Evolutionary conservation across 495 filamentous ascomycete species (phyloP).

Genomic region (Halenospora varia): DNA sequence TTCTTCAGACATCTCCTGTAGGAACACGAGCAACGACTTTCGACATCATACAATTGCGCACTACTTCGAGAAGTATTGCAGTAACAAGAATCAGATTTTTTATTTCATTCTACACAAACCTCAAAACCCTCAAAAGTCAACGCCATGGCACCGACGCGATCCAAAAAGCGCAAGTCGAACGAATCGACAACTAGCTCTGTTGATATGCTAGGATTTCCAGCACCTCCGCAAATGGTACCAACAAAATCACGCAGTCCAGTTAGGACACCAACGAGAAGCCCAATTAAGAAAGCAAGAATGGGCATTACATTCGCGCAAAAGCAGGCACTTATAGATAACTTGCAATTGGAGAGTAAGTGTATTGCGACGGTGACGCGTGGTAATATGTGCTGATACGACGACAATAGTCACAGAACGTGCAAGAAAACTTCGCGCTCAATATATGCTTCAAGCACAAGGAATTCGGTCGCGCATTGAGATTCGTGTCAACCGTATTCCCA

Average conservation of each 20-base stretch:
- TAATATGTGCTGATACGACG: constrained; percentile 6
- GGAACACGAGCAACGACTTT: constrained; percentile 3
- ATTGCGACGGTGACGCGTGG: neutral
- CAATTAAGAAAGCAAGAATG: constrained; percentile 53
- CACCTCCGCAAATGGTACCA: constrained; percentile 33
- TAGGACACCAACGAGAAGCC: constrained; percentile 44
- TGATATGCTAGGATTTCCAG: constrained; percentile 28
- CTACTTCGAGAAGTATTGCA: neutral
- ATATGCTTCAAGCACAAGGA: constrained; percentile 79
- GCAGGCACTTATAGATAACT: constrained; percentile 84
- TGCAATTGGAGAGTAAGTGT: constrained; percentile 85
- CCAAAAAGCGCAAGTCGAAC: constrained; percentile 50
- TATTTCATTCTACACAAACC: neutral
- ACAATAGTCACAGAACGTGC: constrained; percentile 82
- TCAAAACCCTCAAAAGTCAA: neutral
- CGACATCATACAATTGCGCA: neutral
- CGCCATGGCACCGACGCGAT: constrained; percentile 26
- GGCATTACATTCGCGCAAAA: constrained; percentile 76
- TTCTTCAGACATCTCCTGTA: neutral
- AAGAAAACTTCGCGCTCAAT: constrained; percentile 85
- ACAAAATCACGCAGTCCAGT: constrained; percentile 34
- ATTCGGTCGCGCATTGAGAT: constrained; percentile 86
- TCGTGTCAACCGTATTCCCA: constrained; percentile 89
- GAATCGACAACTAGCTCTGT: constrained; percentile 32
- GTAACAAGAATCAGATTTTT: neutral